phyloP scores from a whole-genome alignment of 441 rosid genomes.

The Euphorbia corollata region DNA sequence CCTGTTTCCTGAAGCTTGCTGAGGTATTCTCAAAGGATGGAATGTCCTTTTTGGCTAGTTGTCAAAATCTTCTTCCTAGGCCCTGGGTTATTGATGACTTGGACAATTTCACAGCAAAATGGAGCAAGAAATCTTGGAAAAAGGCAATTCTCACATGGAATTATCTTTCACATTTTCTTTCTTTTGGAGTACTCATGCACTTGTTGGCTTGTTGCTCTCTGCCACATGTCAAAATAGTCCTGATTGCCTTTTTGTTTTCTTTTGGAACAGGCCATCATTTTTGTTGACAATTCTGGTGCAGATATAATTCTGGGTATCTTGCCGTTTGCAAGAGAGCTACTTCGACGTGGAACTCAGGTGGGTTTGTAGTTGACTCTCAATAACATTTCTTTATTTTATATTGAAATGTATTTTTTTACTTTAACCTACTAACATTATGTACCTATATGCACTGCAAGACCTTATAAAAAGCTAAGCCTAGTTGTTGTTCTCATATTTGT shows the following conservation, averaged over 20 bases:
- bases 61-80: constrained; percentile 79
- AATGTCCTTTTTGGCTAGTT: constrained; percentile 77
- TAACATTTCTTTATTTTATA: background rate
- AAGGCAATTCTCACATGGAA: constrained; percentile 40
- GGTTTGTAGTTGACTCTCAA: constrained; percentile 12
- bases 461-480: background rate
- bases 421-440: background rate
- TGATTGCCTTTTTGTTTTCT: constrained; percentile 19
- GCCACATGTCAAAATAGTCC: constrained; percentile 7
- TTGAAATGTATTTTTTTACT: background rate
- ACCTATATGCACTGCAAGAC: background rate
- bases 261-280: constrained; percentile 68
- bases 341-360: constrained; percentile 83
- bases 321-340: constrained; percentile 89
- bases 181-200: constrained; percentile 4
- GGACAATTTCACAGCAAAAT: constrained; percentile 60
- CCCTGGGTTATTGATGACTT: constrained; percentile 98
- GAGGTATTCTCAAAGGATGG: constrained; percentile 93
- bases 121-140: constrained; percentile 84
- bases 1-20: constrained; percentile 51
- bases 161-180: constrained; percentile 1
- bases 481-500: background rate
- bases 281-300: constrained; percentile 97
- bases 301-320: constrained; percentile 88
- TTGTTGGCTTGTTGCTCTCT: background rate